Percentiles rank a stretch among this genome's conserved stretches.
These are phyloP conservation scores for Adenanthera pavonina DNA, from an alignment of 306 rosid genomes.

Conservation along the genomic window DNA sequence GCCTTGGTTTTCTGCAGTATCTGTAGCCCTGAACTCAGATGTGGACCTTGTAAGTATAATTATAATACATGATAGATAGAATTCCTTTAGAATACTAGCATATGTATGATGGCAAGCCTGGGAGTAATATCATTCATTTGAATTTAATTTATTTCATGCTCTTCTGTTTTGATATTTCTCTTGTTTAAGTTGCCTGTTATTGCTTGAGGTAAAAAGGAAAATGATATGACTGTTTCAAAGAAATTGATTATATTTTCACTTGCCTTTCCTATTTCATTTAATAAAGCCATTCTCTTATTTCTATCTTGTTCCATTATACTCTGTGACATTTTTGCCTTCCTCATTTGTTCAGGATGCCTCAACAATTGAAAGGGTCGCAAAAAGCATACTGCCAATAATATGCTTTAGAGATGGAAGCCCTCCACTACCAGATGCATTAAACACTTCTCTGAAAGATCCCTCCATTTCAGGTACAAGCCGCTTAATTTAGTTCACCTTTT, in stretches of 20 bases:
- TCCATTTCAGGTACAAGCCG: constrained; percentile 47
- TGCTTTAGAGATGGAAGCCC: constrained; percentile 88
- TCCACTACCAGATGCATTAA: constrained; percentile 69
- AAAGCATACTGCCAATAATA: constrained; percentile 60
- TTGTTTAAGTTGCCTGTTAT: constrained; percentile 22
- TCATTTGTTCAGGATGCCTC: constrained; percentile 58
- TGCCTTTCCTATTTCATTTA: background rate
- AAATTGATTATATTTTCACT: background rate
- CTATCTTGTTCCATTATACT: background rate
- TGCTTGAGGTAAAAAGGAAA: constrained; percentile 5
- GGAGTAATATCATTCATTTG: background rate
- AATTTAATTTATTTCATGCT: constrained; percentile 19
- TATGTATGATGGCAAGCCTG: constrained; percentile 6
- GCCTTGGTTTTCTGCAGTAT: constrained; percentile 76
- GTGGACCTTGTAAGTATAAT: constrained; percentile 70
- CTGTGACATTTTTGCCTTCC: constrained; percentile 30
- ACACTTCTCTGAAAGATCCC: constrained; percentile 56
- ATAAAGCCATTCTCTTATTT: background rate
- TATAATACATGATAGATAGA: constrained; percentile 23
- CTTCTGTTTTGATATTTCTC: constrained; percentile 18
- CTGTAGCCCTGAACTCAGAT: constrained; percentile 66
- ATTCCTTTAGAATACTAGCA: constrained; percentile 4
- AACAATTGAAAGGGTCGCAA: constrained; percentile 54
- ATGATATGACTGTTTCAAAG: constrained; percentile 12
- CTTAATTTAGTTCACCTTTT: constrained; percentile 8